Conservation (phyloP, 2,329 filamentous ascomycete species). For the Verticillium dahliae region DNA sequence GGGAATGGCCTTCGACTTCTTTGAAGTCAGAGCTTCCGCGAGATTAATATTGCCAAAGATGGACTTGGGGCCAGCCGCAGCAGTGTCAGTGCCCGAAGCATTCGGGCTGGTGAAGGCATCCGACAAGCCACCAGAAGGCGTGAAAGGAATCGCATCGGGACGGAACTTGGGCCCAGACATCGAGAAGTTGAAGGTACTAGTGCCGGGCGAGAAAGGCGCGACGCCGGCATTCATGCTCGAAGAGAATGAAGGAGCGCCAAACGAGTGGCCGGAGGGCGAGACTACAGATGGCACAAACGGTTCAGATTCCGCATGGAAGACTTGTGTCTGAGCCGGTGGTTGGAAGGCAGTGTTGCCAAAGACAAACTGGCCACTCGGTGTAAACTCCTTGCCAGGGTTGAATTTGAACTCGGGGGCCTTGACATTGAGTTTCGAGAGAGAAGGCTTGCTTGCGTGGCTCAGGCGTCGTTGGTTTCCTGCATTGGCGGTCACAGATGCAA, state of each 20-base stretch:
- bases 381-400: conserved; percentile 47
- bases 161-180: conserved; percentile 62
- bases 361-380: conserved; percentile 38
- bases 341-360: conserved; percentile 43
- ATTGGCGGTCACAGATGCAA: conserved; percentile 30
- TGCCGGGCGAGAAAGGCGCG: conserved; percentile 63
- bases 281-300: conserved; percentile 24
- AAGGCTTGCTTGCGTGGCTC: conserved; percentile 63
- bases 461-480: conserved; percentile 27
- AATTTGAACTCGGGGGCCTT: conserved; percentile 86
- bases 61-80: conserved; percentile 34
- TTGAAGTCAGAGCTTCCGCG: conserved; percentile 59
- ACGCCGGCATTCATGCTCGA: conserved; percentile 47
- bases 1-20: conserved; percentile 76
- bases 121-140: conserved; percentile 46
- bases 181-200: conserved; percentile 63
- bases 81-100: conserved; percentile 36
- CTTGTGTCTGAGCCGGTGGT: conserved; percentile 40
- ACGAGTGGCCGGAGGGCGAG: conserved; percentile 27
- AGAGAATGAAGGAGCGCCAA: conserved; percentile 31
- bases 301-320: conserved; percentile 13
- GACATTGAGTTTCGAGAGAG: conserved; percentile 77
- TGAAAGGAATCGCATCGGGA: conserved; percentile 71
- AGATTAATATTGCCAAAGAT: conserved; percentile 63
- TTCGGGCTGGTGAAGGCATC: conserved; percentile 39